Base-by-base conservation (phyloP, 1,284 basidiomycete species). In the Moesziomyces sp. region DNA sequence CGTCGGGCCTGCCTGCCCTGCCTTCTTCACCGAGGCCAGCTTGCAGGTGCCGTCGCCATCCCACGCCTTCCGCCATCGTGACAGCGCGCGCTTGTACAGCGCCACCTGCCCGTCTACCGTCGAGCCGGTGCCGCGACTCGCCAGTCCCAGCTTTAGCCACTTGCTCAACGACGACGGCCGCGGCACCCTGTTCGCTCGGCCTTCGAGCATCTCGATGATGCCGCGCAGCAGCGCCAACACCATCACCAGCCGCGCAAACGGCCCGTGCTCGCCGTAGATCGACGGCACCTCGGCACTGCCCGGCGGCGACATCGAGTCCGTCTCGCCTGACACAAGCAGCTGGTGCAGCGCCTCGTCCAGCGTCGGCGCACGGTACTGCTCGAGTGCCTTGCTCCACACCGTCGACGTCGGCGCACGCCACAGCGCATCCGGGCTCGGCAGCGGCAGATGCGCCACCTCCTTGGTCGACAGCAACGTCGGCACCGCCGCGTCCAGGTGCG, bases 161-260 rank as follows among this genome's bases (percentile, higher is more conserved):
- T 24, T 47, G 28, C 52, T 38, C 23, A 79, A 42, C 19, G 74
- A 75, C 3, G 74, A 76, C 10, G 66, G 59, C 35, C 58, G 66
- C 24, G 75, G 40, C 19, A 77, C 77, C 44, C 46, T 50, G 18
- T 28, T 62, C 16, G 62, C 55, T 26, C 76, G 62, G 3, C 69
- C 74, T n/a, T 80, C 77, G 18, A 80, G 63, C 63, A 80, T 64
- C 26, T 76, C 74, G 14, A 79, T 62, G 52, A 80, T 77, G 48
- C 78, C 78, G 8, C 78, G 74, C 52, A 80, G 69, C 57, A 80
- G 56, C n/a, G 78, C 63, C 40, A 78, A 14, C 19, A 80, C 61
- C 63, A 77, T 74, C 23, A 75, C 64, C 23, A 78, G 54, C 11
- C 78, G 66, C 28, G 78, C 78, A 51, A 80, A 80, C 19, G 78